Conservation (phyloP, 768 basidiomycete species). For the Flagelloscypha sp. region DNA sequence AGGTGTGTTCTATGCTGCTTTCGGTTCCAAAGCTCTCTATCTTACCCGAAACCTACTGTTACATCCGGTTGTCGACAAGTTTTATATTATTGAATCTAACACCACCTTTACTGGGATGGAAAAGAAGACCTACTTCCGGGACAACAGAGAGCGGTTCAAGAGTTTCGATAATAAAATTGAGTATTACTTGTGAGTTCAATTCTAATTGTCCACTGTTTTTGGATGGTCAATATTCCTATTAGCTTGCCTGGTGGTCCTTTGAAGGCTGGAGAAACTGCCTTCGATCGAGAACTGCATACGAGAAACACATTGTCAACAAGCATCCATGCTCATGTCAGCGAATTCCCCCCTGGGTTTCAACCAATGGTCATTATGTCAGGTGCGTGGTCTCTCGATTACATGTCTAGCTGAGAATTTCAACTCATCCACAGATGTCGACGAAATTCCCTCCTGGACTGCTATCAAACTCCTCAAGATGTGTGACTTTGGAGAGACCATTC, state of each 20-base stretch:
- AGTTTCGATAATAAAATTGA: slow-evolving; percentile 47
- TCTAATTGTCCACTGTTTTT: too few species aligned
- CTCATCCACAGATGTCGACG: slow-evolving; percentile 62
- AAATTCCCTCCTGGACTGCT: slow-evolving; percentile 48
- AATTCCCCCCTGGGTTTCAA: slow-evolving; percentile 21
- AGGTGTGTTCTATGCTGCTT: too few species aligned
- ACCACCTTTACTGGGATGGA: slow-evolving; percentile 53
- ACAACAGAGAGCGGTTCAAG: slow-evolving; percentile 36
- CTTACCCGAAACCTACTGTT: too few species aligned
- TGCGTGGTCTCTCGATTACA: too few species aligned
- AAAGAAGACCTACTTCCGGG: slow-evolving; percentile 43
- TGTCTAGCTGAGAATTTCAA: too few species aligned
- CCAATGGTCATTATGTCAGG: slow-evolving; percentile 51
- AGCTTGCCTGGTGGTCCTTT: slow-evolving; percentile 42
- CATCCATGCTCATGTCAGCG: slow-evolving; percentile 29
- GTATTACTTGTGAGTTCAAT: too few species aligned
- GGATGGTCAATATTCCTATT: too few species aligned
- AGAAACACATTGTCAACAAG: slow-evolving; percentile 42
- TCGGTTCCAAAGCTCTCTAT: too few species aligned
- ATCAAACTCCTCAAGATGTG: slow-evolving; percentile 43
- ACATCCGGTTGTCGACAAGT: slow-evolving; percentile 46
- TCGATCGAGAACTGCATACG: slow-evolving; percentile 41
- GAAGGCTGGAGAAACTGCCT: slow-evolving; percentile 33
- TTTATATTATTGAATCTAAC: slow-evolving; percentile 56
- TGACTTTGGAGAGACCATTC: slow-evolving; percentile 43